Evolutionary conservation across 768 basidiomycete genomes (phyloP).

Genomic region (Grammothele lineata): DNA sequence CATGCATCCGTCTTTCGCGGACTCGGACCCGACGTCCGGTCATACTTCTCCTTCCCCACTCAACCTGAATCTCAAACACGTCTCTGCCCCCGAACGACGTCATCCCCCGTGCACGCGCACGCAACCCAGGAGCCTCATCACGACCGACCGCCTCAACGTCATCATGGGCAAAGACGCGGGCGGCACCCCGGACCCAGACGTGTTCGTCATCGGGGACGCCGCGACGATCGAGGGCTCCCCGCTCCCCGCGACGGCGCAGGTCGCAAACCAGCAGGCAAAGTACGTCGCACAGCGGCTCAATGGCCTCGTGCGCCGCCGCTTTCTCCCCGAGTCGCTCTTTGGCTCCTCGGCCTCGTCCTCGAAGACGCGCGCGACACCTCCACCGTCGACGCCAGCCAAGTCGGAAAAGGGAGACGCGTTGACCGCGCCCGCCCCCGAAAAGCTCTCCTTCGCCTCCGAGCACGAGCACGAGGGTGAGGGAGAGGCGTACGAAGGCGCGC

Average conservation of each 20-base stretch:
- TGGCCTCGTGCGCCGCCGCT: slow-evolving; percentile 33
- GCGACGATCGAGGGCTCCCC: slow-evolving; percentile 50
- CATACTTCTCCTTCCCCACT: too few relatives aligned
- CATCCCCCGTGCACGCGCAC: neutral
- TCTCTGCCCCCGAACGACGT: too few relatives aligned
- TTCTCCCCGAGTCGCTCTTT: neutral
- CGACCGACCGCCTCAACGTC: slow-evolving; percentile 60
- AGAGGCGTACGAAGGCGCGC: slow-evolving; percentile 35
- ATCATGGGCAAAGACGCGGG: slow-evolving; percentile 42
- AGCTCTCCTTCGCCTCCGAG: too few relatives aligned
- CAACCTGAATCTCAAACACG: too few relatives aligned
- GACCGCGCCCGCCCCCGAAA: too few relatives aligned
- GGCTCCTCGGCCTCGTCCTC: neutral
- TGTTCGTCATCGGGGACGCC: slow-evolving; percentile 83
- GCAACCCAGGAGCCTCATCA: slow-evolving; percentile 35
- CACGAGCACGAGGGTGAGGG: too few relatives aligned
- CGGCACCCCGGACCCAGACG: slow-evolving; percentile 51
- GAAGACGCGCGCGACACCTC: neutral
- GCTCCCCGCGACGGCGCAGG: slow-evolving; percentile 86
- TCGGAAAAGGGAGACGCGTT: too few relatives aligned
- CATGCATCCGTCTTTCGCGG: too few relatives aligned
- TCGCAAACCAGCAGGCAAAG: slow-evolving; percentile 73
- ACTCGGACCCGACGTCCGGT: too few relatives aligned
- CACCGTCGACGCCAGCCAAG: too few relatives aligned
- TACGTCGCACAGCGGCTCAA: slow-evolving; percentile 68